Conservation (phyloP, 768 basidiomycete genomes). For the Fomitopsis serialis region DNA sequence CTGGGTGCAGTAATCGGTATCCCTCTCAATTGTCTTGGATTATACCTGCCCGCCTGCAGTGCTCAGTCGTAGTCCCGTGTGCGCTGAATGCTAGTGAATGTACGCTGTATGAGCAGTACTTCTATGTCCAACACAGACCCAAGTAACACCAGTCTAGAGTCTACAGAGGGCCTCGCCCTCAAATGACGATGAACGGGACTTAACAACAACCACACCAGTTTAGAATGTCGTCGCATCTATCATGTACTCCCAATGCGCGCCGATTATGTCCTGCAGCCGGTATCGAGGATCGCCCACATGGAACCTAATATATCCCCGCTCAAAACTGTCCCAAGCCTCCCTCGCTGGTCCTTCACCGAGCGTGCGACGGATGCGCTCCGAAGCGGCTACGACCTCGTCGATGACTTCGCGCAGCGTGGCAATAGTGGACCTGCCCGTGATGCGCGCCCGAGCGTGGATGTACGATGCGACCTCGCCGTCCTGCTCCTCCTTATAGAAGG, state of each 20-base stretch:
- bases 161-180: too few relatives aligned
- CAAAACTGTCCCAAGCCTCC: slow-evolving; percentile 7
- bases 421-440: background rate
- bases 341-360: slow-evolving; percentile 3
- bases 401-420: slow-evolving; percentile 6
- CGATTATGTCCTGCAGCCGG: slow-evolving; percentile 2
- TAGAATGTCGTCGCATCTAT: background rate
- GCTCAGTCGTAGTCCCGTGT: too few relatives aligned
- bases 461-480: slow-evolving; percentile 11
- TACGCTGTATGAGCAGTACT: too few relatives aligned
- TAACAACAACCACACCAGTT: too few relatives aligned
- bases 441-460: slow-evolving; percentile 10
- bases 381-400: slow-evolving; percentile 9
- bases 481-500: slow-evolving; percentile 16
- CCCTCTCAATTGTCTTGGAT: too few relatives aligned
- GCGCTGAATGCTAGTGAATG: too few relatives aligned
- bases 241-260: background rate
- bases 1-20: too few relatives aligned
- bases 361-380: background rate
- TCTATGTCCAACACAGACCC: too few relatives aligned
- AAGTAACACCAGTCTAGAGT: too few relatives aligned
- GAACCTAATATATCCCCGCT: slow-evolving; percentile 1
- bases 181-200: too few relatives aligned
- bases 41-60: too few relatives aligned
- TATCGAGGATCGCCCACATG: slow-evolving; percentile 3